Percentiles rank a stretch among this genome's conserved stretches.
Evolutionary conservation across 129 eudicot genomes (phyloP).

Genomic region (Centrapalus pauciflorus): DNA sequence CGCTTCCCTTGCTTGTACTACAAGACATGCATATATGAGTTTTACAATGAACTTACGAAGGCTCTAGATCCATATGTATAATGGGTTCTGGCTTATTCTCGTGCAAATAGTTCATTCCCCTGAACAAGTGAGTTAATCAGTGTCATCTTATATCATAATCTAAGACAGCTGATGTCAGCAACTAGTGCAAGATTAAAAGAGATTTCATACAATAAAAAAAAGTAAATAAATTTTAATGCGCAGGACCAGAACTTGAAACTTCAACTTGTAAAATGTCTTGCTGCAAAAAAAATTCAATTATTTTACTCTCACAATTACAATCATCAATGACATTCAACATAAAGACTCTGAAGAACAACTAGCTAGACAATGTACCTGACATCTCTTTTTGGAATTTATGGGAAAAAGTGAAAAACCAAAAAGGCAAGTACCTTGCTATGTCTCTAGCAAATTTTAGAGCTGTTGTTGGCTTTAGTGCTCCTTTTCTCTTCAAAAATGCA

Average conservation of each 20-base stretch:
- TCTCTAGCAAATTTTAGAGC: slow-evolving; percentile 77
- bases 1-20: no score
- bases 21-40: background rate
- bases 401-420: background rate
- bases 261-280: background rate
- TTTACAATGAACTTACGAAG: slow-evolving; percentile 74
- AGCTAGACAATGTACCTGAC: background rate
- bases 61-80: slow-evolving; percentile 92
- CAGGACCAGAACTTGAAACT: background rate
- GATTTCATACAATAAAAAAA: background rate
- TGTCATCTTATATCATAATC: no score
- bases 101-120: slow-evolving; percentile 97
- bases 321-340: background rate
- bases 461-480: slow-evolving; percentile 59
- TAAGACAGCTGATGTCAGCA: no score
- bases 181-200: background rate
- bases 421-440: slow-evolving; percentile 65
- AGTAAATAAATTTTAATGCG: background rate
- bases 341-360: background rate
- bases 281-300: background rate
- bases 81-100: slow-evolving; percentile 87
- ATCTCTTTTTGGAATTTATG: background rate
- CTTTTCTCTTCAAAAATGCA: slow-evolving; percentile 57
- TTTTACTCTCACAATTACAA: background rate
- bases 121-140: no score